These are phyloP conservation scores for Vitellaria paradoxa DNA, from an alignment of 179 eudicot genomes.

Conservation along the genomic window DNA sequence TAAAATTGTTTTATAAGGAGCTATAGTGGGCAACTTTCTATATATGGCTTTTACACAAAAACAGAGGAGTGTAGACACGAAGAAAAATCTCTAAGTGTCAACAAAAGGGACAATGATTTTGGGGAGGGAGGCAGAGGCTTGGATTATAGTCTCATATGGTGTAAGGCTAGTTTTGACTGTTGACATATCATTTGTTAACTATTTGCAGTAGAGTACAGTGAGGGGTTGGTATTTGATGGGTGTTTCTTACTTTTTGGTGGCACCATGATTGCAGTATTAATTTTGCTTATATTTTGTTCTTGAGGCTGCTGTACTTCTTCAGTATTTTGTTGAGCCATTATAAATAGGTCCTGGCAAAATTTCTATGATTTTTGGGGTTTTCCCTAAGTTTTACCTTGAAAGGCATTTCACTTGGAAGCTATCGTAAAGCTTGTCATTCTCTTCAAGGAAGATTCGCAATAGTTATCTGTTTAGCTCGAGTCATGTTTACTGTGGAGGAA, in stretches of 20 bases:
- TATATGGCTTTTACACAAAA: background rate
- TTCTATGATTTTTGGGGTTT: background rate
- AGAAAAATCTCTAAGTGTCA: background rate
- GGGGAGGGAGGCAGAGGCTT: background rate
- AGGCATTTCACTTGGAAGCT: background rate
- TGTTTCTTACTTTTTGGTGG: background rate
- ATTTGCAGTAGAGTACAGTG: background rate
- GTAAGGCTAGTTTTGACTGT: background rate
- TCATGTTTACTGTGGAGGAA: background rate
- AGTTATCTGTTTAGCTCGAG: background rate
- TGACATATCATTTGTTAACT: background rate
- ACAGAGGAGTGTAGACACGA: background rate
- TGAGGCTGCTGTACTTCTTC: background rate
- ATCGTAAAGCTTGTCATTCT: background rate
- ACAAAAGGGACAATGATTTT: background rate
- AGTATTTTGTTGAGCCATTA: too few relatives aligned
- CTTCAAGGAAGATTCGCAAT: background rate
- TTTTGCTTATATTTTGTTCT: background rate
- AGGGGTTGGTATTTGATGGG: background rate
- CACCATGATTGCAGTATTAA: background rate
- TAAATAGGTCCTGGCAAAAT: background rate
- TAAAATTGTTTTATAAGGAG: background rate
- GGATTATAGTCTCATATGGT: background rate
- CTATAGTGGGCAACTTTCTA: background rate
- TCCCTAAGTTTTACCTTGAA: background rate